These are phyloP conservation scores for Fusarium devonianum DNA, from an alignment of 2,329 filamentous ascomycete genomes.

Conservation along the genomic window DNA sequence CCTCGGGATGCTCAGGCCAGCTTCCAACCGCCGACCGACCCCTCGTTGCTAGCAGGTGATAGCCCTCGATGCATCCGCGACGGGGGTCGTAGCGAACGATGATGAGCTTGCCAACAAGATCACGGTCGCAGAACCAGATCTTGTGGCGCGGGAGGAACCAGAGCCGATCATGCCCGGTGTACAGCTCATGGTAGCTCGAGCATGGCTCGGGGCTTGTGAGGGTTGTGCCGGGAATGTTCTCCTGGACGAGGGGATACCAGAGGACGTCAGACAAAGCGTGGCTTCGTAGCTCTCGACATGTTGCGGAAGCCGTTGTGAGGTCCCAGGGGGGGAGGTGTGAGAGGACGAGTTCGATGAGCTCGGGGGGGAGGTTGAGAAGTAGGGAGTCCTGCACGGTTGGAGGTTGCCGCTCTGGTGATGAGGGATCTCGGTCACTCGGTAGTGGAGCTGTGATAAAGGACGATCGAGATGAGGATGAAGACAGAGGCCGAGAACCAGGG, in stretches of 20 bases:
- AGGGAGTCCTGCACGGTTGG: slow-evolving; percentile 11
- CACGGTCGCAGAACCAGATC: slow-evolving; percentile 84
- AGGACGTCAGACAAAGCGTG: slow-evolving; percentile 71
- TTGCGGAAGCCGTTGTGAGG: slow-evolving; percentile 65
- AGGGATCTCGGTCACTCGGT: too few relatives aligned
- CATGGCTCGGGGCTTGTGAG: slow-evolving; percentile 66
- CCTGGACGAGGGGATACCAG: slow-evolving; percentile 76
- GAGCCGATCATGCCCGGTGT: slow-evolving; percentile 74
- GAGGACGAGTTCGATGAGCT: slow-evolving; percentile 78
- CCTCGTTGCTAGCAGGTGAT: slow-evolving; percentile 74
- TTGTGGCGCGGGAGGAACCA: slow-evolving; percentile 86
- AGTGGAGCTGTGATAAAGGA: background rate
- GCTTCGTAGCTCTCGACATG: slow-evolving; percentile 66
- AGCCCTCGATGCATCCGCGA: slow-evolving; percentile 80
- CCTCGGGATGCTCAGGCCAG: slow-evolving; percentile 71
- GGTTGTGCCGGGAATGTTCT: slow-evolving; percentile 65
- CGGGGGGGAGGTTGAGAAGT: slow-evolving; percentile 70
- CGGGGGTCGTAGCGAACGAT: slow-evolving; percentile 78
- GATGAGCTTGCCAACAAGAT: slow-evolving; percentile 77
- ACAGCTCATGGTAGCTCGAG: slow-evolving; percentile 73
- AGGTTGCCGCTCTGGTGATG: background rate
- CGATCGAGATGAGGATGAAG: background rate
- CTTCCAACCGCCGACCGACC: slow-evolving; percentile 60
- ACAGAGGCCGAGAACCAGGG: too few relatives aligned
- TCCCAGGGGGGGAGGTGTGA: slow-evolving; percentile 69